A percentile compares a stretch with the other conserved stretches of the same genome.
Evolutionary conservation across 1,139 yeast species (phyloP).

Genomic region (Pichia sp.): DNA sequence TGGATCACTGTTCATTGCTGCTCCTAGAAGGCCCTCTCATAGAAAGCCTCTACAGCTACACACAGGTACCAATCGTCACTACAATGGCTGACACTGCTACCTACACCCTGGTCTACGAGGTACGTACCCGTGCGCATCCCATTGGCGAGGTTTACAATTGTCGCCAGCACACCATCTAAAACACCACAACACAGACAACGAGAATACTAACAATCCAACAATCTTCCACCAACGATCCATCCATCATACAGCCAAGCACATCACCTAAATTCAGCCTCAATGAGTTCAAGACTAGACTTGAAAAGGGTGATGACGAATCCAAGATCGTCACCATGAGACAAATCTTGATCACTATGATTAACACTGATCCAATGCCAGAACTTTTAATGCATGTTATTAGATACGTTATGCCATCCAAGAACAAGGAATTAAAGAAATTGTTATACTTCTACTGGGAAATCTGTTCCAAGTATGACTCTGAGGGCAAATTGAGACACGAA

Average conservation of each 20-base stretch:
- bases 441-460: slow-evolving; percentile 98
- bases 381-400: slow-evolving; percentile 95
- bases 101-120: slow-evolving; percentile 71
- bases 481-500: slow-evolving; percentile 94
- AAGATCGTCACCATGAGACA: slow-evolving; percentile 90
- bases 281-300: slow-evolving; percentile 79
- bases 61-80: background rate
- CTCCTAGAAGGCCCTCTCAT: no score
- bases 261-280: slow-evolving; percentile 67
- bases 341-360: slow-evolving; percentile 81
- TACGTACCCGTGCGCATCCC: slow-evolving; percentile 20
- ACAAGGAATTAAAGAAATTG: slow-evolving; percentile 88
- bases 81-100: slow-evolving; percentile 38
- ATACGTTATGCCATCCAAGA: slow-evolving; percentile 94
- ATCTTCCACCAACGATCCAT: background rate
- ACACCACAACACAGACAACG: no score
- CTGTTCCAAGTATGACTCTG: slow-evolving; percentile 85
- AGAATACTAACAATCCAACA: background rate
- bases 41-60: background rate
- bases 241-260: slow-evolving; percentile 50
- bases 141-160: background rate
- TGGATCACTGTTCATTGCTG: no score
- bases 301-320: slow-evolving; percentile 85
- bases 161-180: background rate
- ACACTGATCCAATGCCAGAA: slow-evolving; percentile 95